Conservation (phyloP, 1,284 basidiomycete species). For the Marasmius tenuissimus region DNA sequence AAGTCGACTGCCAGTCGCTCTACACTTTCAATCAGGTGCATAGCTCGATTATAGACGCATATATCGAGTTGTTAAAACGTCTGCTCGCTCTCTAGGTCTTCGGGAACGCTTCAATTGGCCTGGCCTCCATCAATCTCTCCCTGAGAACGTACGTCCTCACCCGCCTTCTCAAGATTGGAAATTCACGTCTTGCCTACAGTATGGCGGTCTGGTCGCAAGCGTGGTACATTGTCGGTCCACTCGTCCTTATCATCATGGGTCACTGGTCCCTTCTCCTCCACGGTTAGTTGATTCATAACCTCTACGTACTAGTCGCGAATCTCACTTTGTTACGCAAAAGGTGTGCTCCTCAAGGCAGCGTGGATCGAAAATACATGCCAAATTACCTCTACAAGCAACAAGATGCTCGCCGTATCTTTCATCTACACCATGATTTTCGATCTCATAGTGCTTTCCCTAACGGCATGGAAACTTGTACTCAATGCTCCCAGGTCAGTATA, state of each 20-base stretch:
- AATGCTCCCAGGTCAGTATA: slow-evolving; percentile 12
- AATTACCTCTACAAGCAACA: slow-evolving; percentile 56
- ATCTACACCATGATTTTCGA: slow-evolving; percentile 77
- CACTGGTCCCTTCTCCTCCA: slow-evolving; percentile 80
- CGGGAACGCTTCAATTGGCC: slow-evolving; percentile 70
- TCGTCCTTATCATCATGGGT: slow-evolving; percentile 63
- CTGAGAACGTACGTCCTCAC: slow-evolving; percentile 60
- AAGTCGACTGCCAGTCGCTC: slow-evolving; percentile 64
- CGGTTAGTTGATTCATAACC: slow-evolving; percentile 37
- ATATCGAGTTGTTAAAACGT: not conserved
- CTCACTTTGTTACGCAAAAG: slow-evolving; percentile 19
- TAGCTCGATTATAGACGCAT: slow-evolving; percentile 6
- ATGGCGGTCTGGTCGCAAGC: slow-evolving; percentile 73
- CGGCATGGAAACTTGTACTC: slow-evolving; percentile 57
- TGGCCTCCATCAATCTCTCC: slow-evolving; percentile 79
- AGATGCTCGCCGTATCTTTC: slow-evolving; percentile 60
- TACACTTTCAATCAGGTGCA: slow-evolving; percentile 73
- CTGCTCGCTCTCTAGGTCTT: slow-evolving; percentile 31
- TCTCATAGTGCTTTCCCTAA: slow-evolving; percentile 58
- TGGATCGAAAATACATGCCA: slow-evolving; percentile 54
- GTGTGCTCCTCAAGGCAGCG: slow-evolving; percentile 56
- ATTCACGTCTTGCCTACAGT: slow-evolving; percentile 29
- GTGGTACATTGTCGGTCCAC: slow-evolving; percentile 53
- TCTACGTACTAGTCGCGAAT: not conserved
- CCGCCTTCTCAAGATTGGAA: not conserved